These are phyloP conservation scores for Aspergillus aculeatus DNA, from an alignment of 2,329 filamentous ascomycete species.

Conservation along the genomic window DNA sequence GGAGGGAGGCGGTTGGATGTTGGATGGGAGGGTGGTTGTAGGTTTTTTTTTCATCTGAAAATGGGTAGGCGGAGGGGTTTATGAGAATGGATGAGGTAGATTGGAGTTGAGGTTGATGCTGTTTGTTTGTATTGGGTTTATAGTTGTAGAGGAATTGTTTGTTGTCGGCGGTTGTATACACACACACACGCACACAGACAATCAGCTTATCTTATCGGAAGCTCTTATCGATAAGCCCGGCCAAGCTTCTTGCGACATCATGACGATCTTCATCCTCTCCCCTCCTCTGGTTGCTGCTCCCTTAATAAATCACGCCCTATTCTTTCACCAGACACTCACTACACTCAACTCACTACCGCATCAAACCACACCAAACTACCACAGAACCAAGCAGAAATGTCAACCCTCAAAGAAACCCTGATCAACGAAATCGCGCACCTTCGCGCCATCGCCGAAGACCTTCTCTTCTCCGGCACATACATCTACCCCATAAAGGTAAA, in stretches of 20 bases:
- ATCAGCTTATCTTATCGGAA: neutral
- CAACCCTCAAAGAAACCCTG: constrained; percentile 57
- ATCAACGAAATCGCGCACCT: constrained; percentile 71
- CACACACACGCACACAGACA: too few relatives aligned
- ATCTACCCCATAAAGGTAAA: constrained; percentile 75
- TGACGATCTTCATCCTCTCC: neutral
- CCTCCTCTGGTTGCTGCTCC: neutral
- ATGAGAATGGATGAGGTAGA: too few relatives aligned
- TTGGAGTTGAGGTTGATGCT: too few relatives aligned
- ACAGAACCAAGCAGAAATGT: constrained; percentile 29
- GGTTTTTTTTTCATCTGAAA: too few relatives aligned
- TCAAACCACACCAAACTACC: neutral
- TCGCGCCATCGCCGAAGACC: constrained; percentile 63
- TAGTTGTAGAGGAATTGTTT: too few relatives aligned
- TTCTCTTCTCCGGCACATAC: constrained; percentile 74
- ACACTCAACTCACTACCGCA: neutral
- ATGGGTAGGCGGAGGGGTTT: too few relatives aligned
- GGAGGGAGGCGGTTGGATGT: too few relatives aligned
- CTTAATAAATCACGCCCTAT: too few relatives aligned
- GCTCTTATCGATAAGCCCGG: neutral
- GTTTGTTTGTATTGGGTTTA: too few relatives aligned
- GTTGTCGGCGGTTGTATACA: too few relatives aligned
- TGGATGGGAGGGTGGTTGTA: too few relatives aligned
- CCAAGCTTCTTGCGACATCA: neutral
- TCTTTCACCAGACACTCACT: neutral